Conservation (phyloP, 352 stramenopile species). For the Globisporangium ultimum region DNA sequence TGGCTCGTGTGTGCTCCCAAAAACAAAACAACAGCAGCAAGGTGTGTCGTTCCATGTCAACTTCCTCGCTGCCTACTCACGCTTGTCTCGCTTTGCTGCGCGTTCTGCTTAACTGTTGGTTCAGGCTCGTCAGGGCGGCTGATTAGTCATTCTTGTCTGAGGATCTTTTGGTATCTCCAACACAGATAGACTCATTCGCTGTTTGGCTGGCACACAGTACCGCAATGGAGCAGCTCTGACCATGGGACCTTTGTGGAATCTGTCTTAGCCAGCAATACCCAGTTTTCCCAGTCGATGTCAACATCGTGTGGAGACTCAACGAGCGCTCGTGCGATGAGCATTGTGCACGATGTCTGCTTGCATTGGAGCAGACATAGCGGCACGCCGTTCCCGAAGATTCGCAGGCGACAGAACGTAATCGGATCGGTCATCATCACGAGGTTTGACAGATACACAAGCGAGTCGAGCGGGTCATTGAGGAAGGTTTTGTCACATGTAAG, state of each 20-base stretch:
- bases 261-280: neutral
- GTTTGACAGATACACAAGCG: slow-evolving; percentile 4
- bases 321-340: slow-evolving; percentile 2
- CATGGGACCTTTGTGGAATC: neutral
- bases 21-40: too few species aligned
- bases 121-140: too few species aligned
- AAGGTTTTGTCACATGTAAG: too few species aligned
- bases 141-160: too few species aligned
- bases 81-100: too few species aligned
- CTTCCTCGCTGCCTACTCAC: too few species aligned
- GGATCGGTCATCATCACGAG: slow-evolving; percentile 5
- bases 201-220: neutral
- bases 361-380: neutral
- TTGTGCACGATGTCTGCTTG: neutral
- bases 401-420: neutral
- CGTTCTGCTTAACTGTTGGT: too few species aligned
- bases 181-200: too few species aligned
- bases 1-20: too few species aligned
- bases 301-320: neutral
- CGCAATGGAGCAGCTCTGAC: slow-evolving; percentile 2
- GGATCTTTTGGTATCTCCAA: too few species aligned
- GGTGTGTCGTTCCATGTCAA: too few species aligned
- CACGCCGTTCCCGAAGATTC: neutral
- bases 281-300: neutral
- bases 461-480: neutral